Evolutionary conservation across 1,139 yeast species (phyloP).

Genomic region (Suhomyces maxii): DNA sequence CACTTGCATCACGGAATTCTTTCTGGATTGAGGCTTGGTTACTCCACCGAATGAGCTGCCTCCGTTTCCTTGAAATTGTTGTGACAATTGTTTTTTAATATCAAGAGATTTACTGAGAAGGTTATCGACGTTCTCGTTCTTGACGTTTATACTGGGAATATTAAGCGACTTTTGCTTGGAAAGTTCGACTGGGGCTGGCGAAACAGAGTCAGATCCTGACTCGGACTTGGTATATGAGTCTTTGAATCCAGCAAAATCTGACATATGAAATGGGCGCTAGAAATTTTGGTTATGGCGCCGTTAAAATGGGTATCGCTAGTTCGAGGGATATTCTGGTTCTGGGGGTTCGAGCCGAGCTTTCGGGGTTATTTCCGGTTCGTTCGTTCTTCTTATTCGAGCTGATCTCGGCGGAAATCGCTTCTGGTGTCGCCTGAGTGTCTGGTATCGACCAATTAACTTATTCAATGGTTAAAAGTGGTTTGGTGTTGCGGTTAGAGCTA

Average conservation of each 20-base stretch:
- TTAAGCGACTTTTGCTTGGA: conserved; percentile 21
- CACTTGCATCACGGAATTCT: conserved; percentile 34
- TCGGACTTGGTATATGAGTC: conserved; percentile 22
- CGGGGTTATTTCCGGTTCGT: neutral
- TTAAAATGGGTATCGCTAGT: neutral
- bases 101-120: conserved; percentile 36
- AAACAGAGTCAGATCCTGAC: conserved; percentile 19
- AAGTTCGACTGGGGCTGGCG: conserved; percentile 17
- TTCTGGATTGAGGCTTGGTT: conserved; percentile 42
- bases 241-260: conserved; percentile 26
- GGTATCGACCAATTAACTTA: neutral
- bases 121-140: conserved; percentile 30
- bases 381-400: neutral
- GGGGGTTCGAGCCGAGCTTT: neutral
- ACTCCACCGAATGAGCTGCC: conserved; percentile 32
- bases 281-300: neutral
- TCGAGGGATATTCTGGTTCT: neutral
- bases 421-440: neutral
- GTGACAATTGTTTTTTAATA: conserved; percentile 44
- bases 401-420: too few species aligned
- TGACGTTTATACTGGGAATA: conserved; percentile 31
- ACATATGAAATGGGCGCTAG: conserved; percentile 12
- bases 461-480: too few species aligned
- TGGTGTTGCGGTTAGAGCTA: too few species aligned
- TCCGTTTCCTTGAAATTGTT: conserved; percentile 33